Evolutionary conservation across 1,139 yeast genomes (phyloP).

Genomic region (Chernovozyma sophiae-reginae): DNA sequence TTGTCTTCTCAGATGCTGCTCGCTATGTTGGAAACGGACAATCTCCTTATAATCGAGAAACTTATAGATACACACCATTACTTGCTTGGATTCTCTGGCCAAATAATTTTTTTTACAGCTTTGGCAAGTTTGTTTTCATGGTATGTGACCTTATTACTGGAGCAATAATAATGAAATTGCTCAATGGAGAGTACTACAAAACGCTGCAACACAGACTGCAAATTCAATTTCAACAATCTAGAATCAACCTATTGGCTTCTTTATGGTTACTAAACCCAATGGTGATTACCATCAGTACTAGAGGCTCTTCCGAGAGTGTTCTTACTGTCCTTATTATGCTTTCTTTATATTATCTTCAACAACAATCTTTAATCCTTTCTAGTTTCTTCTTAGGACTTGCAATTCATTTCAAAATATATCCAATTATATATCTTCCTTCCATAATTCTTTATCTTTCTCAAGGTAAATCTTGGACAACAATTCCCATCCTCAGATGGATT

Average conservation of each 20-base stretch:
- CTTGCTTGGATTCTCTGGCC: slow-evolving; percentile 82
- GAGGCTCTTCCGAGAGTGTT: slow-evolving; percentile 92
- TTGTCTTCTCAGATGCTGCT: slow-evolving; percentile 92
- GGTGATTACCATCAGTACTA: slow-evolving; percentile 88
- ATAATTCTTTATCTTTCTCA: slow-evolving; percentile 29
- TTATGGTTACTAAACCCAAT: slow-evolving; percentile 92
- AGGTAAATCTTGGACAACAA: slow-evolving; percentile 18
- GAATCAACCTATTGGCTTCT: slow-evolving; percentile 42
- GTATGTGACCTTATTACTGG: slow-evolving; percentile 82
- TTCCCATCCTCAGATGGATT: slow-evolving; percentile 34
- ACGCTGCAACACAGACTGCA: slow-evolving; percentile 3
- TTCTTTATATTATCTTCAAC: slow-evolving; percentile 44
- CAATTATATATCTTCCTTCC: slow-evolving; percentile 74
- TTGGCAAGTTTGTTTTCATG: slow-evolving; percentile 78
- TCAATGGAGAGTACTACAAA: background rate
- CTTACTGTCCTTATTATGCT: slow-evolving; percentile 73
- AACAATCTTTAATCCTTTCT: slow-evolving; percentile 33
- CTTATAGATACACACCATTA: slow-evolving; percentile 90
- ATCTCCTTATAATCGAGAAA: slow-evolving; percentile 81
- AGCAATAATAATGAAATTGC: slow-evolving; percentile 47
- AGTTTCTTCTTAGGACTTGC: slow-evolving; percentile 74
- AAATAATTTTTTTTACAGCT: slow-evolving; percentile 53
- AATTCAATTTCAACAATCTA: slow-evolving; percentile 11
- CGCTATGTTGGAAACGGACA: slow-evolving; percentile 54
- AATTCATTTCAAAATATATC: slow-evolving; percentile 88